Percentiles rank a stretch among this genome's conserved stretches.
These are phyloP conservation scores for Penicillium hordei DNA, from an alignment of 2,329 filamentous ascomycete genomes.

Conservation along the genomic window DNA sequence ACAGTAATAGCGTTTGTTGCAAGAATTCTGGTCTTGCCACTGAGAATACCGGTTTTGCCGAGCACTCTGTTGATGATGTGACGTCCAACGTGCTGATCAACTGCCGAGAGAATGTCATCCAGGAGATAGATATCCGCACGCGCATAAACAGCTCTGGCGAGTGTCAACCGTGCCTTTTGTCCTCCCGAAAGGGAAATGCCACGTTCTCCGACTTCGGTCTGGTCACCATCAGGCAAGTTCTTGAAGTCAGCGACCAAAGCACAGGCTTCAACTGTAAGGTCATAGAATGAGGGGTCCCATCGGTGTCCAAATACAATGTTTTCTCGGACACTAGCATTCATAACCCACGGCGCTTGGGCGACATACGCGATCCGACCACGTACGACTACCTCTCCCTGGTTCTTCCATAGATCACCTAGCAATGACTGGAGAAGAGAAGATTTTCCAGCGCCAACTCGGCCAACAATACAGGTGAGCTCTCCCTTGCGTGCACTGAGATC, in stretches of 20 bases:
- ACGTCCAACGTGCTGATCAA: slow-evolving; percentile 95
- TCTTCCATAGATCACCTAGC: slow-evolving; percentile 89
- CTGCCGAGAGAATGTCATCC: slow-evolving; percentile 91
- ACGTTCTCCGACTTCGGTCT: slow-evolving; percentile 93
- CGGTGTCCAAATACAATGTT: slow-evolving; percentile 96
- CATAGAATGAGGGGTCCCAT: slow-evolving; percentile 91
- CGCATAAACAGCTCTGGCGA: slow-evolving; percentile 93
- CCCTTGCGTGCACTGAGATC: slow-evolving; percentile 88
- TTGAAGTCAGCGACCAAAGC: slow-evolving; percentile 87
- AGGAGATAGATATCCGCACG: slow-evolving; percentile 94
- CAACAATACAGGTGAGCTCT: slow-evolving; percentile 88
- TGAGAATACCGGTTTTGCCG: slow-evolving; percentile 77
- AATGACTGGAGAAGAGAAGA: slow-evolving; percentile 87
- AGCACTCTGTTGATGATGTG: slow-evolving; percentile 95
- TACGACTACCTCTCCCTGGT: slow-evolving; percentile 77
- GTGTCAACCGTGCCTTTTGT: slow-evolving; percentile 88
- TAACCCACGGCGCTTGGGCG: slow-evolving; percentile 90
- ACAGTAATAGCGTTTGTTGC: slow-evolving; percentile 95
- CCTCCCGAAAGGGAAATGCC: slow-evolving; percentile 95
- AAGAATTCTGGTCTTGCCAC: slow-evolving; percentile 83
- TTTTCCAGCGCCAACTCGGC: slow-evolving; percentile 91
- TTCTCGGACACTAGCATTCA: slow-evolving; percentile 96
- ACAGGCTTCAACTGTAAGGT: slow-evolving; percentile 87
- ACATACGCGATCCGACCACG: slow-evolving; percentile 86
- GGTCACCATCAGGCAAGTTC: slow-evolving; percentile 89